Base-by-base conservation (phyloP, 2,329 filamentous ascomycete genomes). In the Sordariomycetes sp. region DNA sequence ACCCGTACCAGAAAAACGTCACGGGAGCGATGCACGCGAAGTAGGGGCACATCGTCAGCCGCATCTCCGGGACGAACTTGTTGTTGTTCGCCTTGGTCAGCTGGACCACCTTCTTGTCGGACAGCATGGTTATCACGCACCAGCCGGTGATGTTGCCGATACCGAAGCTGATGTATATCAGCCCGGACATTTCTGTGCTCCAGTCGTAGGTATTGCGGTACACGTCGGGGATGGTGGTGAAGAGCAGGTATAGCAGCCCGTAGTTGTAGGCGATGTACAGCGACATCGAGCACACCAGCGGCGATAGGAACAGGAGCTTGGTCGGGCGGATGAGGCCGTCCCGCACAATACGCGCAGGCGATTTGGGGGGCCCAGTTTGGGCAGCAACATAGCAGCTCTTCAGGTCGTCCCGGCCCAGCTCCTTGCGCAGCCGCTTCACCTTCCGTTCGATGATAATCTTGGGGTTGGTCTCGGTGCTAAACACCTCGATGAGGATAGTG, bases 1-100 rank as follows among this genome's bases (percentile, higher is more conserved):
- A 85, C 2, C 80, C 80, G 60, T 84, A 85, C 64, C 78, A 74
- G 64, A 86, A 83, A 34, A 86, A 69, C 0, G 79, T 77, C 0
- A 76, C 66, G 0, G 82, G 82, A 2, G 86, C 75, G 16, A 81
- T 59, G 1, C 82, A 63, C 0, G 77, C 54, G 3, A 77, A 77
- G 3, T 77, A 79, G 11, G 75, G 68, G 3, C 79, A 71, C 50
- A 84, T 72, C 0, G 76, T 74, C 0, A 85, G 67, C 1, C 80
- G 72, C 64, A 78, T 70, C 61, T 82, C 79, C 0, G 78, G 76
- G 28, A 32, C 8, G 8, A 32, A 32, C 56, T 70, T 71, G 3
- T 22, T 24, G 28, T 24, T 28, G 22, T 22, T 52, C 2, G 22
- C 52, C 34, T 32, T 32, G 25, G 25, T 25, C 18, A 24, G 48